phyloP scores from a whole-genome alignment of 768 basidiomycete species.

The Amyloporia xantha region DNA sequence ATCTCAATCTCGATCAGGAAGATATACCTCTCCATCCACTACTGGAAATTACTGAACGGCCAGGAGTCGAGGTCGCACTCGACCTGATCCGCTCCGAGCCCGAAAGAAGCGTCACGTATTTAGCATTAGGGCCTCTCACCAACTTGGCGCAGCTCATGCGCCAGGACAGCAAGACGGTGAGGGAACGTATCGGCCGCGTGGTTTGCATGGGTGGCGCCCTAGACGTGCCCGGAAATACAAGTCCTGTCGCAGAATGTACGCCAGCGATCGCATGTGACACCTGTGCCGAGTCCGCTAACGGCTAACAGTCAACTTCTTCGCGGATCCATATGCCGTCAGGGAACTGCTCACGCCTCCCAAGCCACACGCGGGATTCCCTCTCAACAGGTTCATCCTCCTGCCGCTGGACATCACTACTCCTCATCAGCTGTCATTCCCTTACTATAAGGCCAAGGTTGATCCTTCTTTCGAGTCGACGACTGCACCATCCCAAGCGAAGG shows the following conservation, averaged over 20 bases:
- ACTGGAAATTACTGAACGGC: constrained; percentile 37
- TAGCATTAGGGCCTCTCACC: constrained; percentile 73
- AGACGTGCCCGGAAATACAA: constrained; percentile 86
- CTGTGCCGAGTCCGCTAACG: not conserved
- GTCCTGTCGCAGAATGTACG: constrained; percentile 79
- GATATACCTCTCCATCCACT: constrained; percentile 31
- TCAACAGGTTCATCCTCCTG: constrained; percentile 60
- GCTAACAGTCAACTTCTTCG: constrained; percentile 70
- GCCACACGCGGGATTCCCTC: constrained; percentile 42
- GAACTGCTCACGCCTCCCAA: constrained; percentile 46
- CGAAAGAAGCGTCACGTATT: constrained; percentile 55
- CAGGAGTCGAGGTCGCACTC: constrained; percentile 48
- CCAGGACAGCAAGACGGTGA: constrained; percentile 44
- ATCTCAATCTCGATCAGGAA: constrained; percentile 37
- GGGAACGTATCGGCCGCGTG: constrained; percentile 60
- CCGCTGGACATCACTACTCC: constrained; percentile 80
- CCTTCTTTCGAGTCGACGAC: constrained; percentile 45
- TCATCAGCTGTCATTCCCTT: constrained; percentile 70
- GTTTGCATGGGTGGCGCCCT: constrained; percentile 92
- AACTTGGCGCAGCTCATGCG: constrained; percentile 67
- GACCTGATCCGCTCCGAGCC: constrained; percentile 48
- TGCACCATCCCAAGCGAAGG: constrained; percentile 37
- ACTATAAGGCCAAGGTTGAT: constrained; percentile 56
- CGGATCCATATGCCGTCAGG: constrained; percentile 80
- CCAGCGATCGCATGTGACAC: not conserved